phyloP scores from a whole-genome alignment of 345 rosid genomes.

The Hypericum perforatum region DNA sequence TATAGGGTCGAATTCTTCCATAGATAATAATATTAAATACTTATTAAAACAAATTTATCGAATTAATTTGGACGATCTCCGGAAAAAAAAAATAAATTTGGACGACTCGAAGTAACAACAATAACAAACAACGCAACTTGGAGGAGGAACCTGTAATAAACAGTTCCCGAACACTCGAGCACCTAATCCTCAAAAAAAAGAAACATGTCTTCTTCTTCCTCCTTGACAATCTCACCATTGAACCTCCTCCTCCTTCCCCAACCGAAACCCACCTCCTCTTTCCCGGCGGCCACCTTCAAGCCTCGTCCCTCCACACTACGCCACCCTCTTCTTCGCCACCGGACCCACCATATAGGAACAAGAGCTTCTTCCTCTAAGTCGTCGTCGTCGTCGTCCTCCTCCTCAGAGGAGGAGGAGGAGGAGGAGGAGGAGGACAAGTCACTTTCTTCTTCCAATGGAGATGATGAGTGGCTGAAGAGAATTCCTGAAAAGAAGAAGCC shows the following conservation, averaged over 20 bases:
- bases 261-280: conserved; percentile 15
- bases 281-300: conserved; percentile 3
- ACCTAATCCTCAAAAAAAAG: not conserved
- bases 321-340: conserved; percentile 4
- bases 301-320: conserved; percentile 14
- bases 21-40: no score
- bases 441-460: conserved; percentile 14
- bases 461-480: conserved; percentile 72
- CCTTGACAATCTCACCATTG: conserved; percentile 19
- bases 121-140: no score
- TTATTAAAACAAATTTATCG: no score
- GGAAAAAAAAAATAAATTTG: no score
- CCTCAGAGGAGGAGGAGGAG: conserved; percentile 28
- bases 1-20: no score
- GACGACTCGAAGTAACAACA: no score
- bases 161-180: not conserved
- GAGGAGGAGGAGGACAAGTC: conserved; percentile 37
- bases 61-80: no score
- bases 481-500: conserved; percentile 80
- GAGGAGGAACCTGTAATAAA: no score
- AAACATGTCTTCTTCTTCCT: conserved; percentile 33
- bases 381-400: no score
- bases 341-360: conserved; percentile 16
- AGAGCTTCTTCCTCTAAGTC: conserved; percentile 39
- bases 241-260: conserved; percentile 5